phyloP scores from a whole-genome alignment of 495 filamentous ascomycete species.

The Wilcoxina mikolae region DNA sequence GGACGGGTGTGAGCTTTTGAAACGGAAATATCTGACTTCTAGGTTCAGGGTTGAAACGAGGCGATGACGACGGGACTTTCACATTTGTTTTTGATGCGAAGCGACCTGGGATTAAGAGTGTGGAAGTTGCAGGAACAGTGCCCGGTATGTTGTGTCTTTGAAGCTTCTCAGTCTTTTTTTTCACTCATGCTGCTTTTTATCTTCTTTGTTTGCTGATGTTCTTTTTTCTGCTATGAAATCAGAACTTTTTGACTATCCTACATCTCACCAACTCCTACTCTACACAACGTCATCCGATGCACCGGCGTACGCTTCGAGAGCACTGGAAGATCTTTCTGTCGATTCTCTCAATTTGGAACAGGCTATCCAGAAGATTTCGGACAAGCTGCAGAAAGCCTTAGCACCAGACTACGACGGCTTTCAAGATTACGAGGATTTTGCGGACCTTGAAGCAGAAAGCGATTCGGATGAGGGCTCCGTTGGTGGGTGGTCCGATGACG shows the following conservation, averaged over 20 bases:
- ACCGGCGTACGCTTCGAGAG: conserved; percentile 32
- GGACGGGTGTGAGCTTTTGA: no score
- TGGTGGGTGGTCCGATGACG: conserved; percentile 10
- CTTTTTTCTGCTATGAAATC: background rate
- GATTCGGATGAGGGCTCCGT: conserved; percentile 24
- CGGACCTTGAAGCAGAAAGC: conserved; percentile 30
- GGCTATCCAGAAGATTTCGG: background rate
- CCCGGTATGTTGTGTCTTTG: conserved; percentile 37
- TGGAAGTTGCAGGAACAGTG: conserved; percentile 41
- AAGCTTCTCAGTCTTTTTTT: background rate
- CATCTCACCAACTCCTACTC: conserved; percentile 43
- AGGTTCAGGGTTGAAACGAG: conserved; percentile 34
- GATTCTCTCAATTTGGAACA: background rate
- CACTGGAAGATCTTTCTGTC: conserved; percentile 32
- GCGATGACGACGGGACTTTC: conserved; percentile 50
- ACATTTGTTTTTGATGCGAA: conserved; percentile 38
- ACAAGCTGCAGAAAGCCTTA: background rate
- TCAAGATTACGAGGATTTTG: conserved; percentile 28
- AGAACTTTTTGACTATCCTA: conserved; percentile 54
- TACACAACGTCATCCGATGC: conserved; percentile 42
- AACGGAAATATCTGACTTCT: background rate
- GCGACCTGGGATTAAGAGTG: conserved; percentile 12
- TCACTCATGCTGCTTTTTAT: background rate
- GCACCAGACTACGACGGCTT: conserved; percentile 15
- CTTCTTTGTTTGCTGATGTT: background rate